Conservation (phyloP, 495 filamentous ascomycete species). For the Neurospora sp. region DNA sequence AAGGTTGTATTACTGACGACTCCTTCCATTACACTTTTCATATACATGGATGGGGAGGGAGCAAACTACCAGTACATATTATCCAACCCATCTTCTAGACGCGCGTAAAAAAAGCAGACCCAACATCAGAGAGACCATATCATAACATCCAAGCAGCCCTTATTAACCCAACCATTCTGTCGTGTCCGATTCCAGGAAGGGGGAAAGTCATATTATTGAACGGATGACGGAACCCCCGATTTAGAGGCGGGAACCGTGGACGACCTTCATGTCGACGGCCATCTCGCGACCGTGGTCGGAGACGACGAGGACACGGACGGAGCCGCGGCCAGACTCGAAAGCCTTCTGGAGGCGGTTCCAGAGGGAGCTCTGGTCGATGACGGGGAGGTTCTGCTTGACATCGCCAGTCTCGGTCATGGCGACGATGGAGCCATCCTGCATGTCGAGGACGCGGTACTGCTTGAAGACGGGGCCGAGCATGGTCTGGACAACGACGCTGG, state of each 20-base stretch:
- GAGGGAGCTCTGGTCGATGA: slow-evolving; percentile 87
- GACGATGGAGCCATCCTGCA: slow-evolving; percentile 66
- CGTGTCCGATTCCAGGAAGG: not conserved
- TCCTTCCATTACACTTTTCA: slow-evolving; percentile 28
- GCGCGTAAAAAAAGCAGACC: not conserved
- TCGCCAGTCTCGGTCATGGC: slow-evolving; percentile 60
- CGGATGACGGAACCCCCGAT: not conserved
- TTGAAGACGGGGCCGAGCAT: slow-evolving; percentile 99
- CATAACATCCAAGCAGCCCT: not conserved
- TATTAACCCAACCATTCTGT: not conserved
- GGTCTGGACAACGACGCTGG: slow-evolving; percentile 95
- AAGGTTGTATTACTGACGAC: slow-evolving; percentile 5
- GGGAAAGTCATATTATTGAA: not conserved
- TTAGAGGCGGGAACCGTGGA: slow-evolving; percentile 61
- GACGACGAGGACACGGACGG: slow-evolving; percentile 90
- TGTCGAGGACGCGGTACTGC: slow-evolving; percentile 98
- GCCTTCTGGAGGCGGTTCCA: slow-evolving; percentile 70
- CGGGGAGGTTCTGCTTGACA: slow-evolving; percentile 90
- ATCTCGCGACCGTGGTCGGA: slow-evolving; percentile 89
- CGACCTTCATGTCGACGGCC: slow-evolving; percentile 97
- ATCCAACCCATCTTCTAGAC: not conserved
- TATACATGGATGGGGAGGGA: slow-evolving; percentile 16
- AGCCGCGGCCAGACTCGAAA: slow-evolving; percentile 87
- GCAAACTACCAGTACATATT: slow-evolving; percentile 8
- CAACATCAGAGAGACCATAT: not conserved